Evolutionary conservation across 495 filamentous ascomycete species (phyloP), one percentile per base, ranked within the genome.

Genomic region (Cairneyella variabilis): DNA sequence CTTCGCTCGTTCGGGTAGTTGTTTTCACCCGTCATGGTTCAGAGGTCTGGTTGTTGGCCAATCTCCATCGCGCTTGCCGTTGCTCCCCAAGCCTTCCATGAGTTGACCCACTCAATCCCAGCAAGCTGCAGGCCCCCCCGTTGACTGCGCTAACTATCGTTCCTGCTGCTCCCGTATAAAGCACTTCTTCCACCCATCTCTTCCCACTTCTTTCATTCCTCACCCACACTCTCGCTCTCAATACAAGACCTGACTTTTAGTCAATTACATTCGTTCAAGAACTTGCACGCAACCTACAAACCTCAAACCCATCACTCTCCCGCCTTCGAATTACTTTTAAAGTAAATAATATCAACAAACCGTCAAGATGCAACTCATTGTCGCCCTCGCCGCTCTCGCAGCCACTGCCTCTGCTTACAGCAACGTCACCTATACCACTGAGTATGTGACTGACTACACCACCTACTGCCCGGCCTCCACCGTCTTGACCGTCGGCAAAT

Each of bases 401-500:
- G 79, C 81, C 64, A 72, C 83, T 68, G 82, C 80, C 61, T 77
- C 79, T 66, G 79, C 76, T 61, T 61, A 57, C 59, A 73, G 69
- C 41, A 70, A 70, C 52, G 55, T 65, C 26, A 60, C 58, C 64
- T 83, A 79, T 73, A 80, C 79, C 72, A 95, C 89, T 56, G 85
- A 92, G 76, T 74, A 87, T 46, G 81, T 91, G 63, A 90, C 86
- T 47, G 74, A 80, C 40, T 86, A 84, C 78, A 88, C 84, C 76
- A 95, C 90, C 66, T 90, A 77, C 84, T 95, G 91, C 86, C 86
- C 89, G 12, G 75, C 71, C 63, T 69, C 90, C 61, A 95, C 91
- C 64, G 64, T 73, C 58, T 69, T 95, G 71, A 80, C 79, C 66
- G 75, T 84, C 76, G 80, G 77, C 69, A 73, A 72, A 69, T 69